phyloP scores from a whole-genome alignment of 352 stramenopile species.

The Pythium angustatum region DNA sequence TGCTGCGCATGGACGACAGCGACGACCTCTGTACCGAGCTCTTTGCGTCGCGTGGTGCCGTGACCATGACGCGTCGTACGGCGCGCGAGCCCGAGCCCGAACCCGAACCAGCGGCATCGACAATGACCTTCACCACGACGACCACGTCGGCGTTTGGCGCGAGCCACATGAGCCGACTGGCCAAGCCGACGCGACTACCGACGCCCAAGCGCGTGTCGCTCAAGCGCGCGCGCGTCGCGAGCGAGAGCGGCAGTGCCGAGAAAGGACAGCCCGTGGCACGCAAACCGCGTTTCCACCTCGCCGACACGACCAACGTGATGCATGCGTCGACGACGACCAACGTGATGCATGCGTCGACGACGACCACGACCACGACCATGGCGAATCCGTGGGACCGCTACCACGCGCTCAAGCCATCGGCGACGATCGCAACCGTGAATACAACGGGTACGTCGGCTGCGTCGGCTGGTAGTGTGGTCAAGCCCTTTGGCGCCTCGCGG shows the following conservation, averaged over 20 bases:
- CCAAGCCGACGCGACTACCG: constrained; percentile 41
- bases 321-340: constrained; percentile 29
- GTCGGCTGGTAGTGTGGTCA: too few species aligned
- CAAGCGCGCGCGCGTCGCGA: constrained; percentile 47
- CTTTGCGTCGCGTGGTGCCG: constrained; percentile 19
- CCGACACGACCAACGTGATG: constrained; percentile 34
- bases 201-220: constrained; percentile 61
- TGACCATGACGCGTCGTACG: neutral
- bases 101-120: constrained; percentile 5
- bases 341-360: constrained; percentile 31
- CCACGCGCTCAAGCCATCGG: neutral
- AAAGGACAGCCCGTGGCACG: constrained; percentile 44
- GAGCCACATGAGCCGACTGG: constrained; percentile 47
- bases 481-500: constrained; percentile 12
- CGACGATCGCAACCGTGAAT: neutral
- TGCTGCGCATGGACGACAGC: constrained; percentile 33
- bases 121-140: neutral
- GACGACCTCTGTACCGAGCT: constrained; percentile 21
- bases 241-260: constrained; percentile 49
- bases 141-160: constrained; percentile 30
- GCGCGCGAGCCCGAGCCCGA: constrained; percentile 11
- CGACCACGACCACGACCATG: constrained; percentile 31
- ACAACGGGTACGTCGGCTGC: too few species aligned
- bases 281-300: constrained; percentile 47
- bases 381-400: constrained; percentile 31